A percentile compares a stretch with the other conserved stretches of the same genome.
Conservation (phyloP, 1,139 yeast genomes). For the Blastobotrys elegans region DNA sequence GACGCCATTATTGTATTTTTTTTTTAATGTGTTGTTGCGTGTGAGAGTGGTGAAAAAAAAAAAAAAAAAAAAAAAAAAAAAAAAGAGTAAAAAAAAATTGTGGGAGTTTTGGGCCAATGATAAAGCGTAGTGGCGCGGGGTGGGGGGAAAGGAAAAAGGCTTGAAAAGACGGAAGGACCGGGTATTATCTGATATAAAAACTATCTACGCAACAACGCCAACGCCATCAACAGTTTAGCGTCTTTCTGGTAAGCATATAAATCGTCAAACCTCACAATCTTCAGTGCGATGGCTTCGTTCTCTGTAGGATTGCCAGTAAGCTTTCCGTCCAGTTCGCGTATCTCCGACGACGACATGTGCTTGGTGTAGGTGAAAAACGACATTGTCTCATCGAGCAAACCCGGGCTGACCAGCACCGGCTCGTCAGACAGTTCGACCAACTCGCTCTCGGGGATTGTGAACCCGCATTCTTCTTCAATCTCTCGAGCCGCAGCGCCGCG, state of each 20-base stretch:
- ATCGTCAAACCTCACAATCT: slow-evolving; percentile 17
- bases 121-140: neutral
- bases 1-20: slow-evolving; percentile 37
- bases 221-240: slow-evolving; percentile 23
- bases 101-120: no score
- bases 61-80: neutral
- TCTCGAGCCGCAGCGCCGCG: slow-evolving; percentile 27
- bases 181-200: no score
- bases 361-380: slow-evolving; percentile 17
- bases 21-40: neutral
- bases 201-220: no score
- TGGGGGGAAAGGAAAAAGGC: neutral
- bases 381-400: slow-evolving; percentile 23
- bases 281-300: slow-evolving; percentile 21
- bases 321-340: slow-evolving; percentile 19
- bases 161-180: neutral
- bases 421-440: slow-evolving; percentile 16
- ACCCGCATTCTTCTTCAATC: slow-evolving; percentile 27
- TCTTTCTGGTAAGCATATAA: slow-evolving; percentile 17
- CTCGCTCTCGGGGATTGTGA: slow-evolving; percentile 18
- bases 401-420: slow-evolving; percentile 21
- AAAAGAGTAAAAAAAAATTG: neutral
- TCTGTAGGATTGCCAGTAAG: slow-evolving; percentile 18
- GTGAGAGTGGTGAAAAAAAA: neutral
- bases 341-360: slow-evolving; percentile 17